Percentiles rank a stretch among this genome's conserved stretches.
Conservation (phyloP, 768 basidiomycete species). For the Rhizopogon vesiculosus region DNA sequence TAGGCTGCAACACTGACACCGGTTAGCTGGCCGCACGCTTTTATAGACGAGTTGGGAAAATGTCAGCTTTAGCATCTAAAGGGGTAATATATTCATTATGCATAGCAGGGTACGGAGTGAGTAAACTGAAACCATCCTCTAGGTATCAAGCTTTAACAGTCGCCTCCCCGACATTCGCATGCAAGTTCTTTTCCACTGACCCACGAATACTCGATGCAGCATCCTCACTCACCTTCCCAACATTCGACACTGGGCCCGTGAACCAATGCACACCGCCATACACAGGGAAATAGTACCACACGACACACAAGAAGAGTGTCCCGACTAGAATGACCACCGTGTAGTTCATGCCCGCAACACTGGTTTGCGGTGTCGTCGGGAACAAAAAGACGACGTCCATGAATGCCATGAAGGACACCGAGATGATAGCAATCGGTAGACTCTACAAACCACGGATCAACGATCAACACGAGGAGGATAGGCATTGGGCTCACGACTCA, state of each 20-base stretch:
- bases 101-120: too few species aligned
- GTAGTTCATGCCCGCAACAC: constrained; percentile 56
- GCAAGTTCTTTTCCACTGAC: too few species aligned
- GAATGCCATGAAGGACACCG: constrained; percentile 63
- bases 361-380: constrained; percentile 47
- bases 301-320: constrained; percentile 40
- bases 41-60: too few species aligned
- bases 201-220: too few species aligned
- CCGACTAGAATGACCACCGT: constrained; percentile 55
- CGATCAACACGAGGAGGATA: constrained; percentile 6
- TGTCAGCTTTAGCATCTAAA: too few species aligned
- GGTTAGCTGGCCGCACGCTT: too few species aligned
- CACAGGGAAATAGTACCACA: constrained; percentile 58
- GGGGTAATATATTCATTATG: too few species aligned
- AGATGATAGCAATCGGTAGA: constrained; percentile 45
- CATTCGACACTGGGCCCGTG: constrained; percentile 48
- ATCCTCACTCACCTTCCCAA: constrained; percentile 17
- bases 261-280: constrained; percentile 68
- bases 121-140: too few species aligned
- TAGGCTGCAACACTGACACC: too few species aligned
- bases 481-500: constrained; percentile 18
- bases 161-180: too few species aligned
- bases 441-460: constrained; percentile 33
- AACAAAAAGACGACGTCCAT: constrained; percentile 61
- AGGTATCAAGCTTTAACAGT: too few species aligned